Evolutionary conservation across 257 asterid genomes (phyloP), one percentile per base, ranked within the genome.

Genomic region (Solanum virginianum): DNA sequence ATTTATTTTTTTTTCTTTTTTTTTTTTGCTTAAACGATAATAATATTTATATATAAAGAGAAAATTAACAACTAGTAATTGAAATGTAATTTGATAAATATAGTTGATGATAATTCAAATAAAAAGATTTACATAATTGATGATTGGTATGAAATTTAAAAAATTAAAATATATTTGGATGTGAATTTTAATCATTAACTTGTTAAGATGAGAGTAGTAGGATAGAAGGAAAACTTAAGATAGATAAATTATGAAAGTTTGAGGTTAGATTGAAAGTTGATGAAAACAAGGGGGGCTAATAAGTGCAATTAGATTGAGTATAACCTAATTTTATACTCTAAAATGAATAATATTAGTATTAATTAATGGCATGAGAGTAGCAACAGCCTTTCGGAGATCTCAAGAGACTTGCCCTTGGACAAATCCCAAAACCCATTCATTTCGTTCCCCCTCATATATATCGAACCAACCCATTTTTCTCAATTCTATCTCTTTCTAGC

Each of bases 301-400:
- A 18, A 16, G 18, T 26, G 80, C 80, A 71, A 71, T n/a, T 51
- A 51, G 24, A 17, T 36, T 17, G 8, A 17, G 10, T 12, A 69
- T 69, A 32, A 69, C 79, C 16, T 39, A 69, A 39, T 39, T 69
- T 45, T 45, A 45, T 36, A 69, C 1, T 32, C 39, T 32, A 32
- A 17, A 16, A 59, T 57, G 26, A 18, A 32, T 32, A 12, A 2
- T 32, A 29, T 1, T 66, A 66, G 14, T 3, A 24, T 17, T 36
- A 75, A 15, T 75, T 15, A 75, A 75, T 75, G 43, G 22, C 82
- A 49, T 10, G 43, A 49, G 8, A 47, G 11, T 24, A 49, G 43
- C 82, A 80, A 86, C 95, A 90, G 88, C 98, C 97, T 90, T 92
- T 94, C 97, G 95, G 96, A 92, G 95, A 89, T 94, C 88, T 89